These are phyloP conservation scores for Apiospora kogelbergensis DNA, from an alignment of 2,329 filamentous ascomycete genomes.

Conservation along the genomic window DNA sequence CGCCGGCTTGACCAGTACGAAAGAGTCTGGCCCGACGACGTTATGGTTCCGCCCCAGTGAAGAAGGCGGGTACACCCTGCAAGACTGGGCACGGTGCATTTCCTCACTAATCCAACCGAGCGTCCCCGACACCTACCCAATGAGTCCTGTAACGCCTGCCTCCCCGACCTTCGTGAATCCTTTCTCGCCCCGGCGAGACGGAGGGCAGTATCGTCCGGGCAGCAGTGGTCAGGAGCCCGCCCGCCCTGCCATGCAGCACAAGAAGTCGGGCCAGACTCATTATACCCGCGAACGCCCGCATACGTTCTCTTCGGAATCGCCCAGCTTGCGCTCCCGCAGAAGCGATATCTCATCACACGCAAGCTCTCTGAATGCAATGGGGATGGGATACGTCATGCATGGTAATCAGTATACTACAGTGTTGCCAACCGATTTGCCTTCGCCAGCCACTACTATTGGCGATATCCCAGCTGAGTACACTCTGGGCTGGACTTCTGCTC, in stretches of 20 bases:
- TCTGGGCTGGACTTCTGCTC: slow-evolving; percentile 60
- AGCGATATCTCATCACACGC: slow-evolving; percentile 60
- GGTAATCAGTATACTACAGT: slow-evolving; percentile 51
- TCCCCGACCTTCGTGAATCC: slow-evolving; percentile 56
- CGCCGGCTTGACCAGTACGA: slow-evolving; percentile 52
- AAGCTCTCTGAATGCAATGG: slow-evolving; percentile 45
- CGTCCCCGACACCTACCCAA: slow-evolving; percentile 40
- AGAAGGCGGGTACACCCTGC: slow-evolving; percentile 50
- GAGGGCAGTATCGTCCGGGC: slow-evolving; percentile 42
- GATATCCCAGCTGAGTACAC: slow-evolving; percentile 57
- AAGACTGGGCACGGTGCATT: slow-evolving; percentile 61
- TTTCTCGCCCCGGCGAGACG: slow-evolving; percentile 44
- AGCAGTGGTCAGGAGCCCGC: slow-evolving; percentile 40
- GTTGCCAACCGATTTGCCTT: slow-evolving; percentile 55
- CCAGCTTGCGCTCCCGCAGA: slow-evolving; percentile 60
- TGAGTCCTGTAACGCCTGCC: slow-evolving; percentile 52
- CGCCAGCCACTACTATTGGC: slow-evolving; percentile 51
- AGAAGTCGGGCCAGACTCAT: slow-evolving; percentile 47
- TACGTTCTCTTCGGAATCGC: slow-evolving; percentile 57
- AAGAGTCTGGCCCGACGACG: slow-evolving; percentile 47
- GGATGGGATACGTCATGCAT: slow-evolving; percentile 38
- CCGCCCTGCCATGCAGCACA: slow-evolving; percentile 41
- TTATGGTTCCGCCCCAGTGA: slow-evolving; percentile 60
- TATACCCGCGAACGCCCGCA: slow-evolving; percentile 48
- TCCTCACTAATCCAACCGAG: slow-evolving; percentile 40